Conservation (phyloP, 2,329 filamentous ascomycete genomes). For the Pseudogymnoascus sp. region DNA sequence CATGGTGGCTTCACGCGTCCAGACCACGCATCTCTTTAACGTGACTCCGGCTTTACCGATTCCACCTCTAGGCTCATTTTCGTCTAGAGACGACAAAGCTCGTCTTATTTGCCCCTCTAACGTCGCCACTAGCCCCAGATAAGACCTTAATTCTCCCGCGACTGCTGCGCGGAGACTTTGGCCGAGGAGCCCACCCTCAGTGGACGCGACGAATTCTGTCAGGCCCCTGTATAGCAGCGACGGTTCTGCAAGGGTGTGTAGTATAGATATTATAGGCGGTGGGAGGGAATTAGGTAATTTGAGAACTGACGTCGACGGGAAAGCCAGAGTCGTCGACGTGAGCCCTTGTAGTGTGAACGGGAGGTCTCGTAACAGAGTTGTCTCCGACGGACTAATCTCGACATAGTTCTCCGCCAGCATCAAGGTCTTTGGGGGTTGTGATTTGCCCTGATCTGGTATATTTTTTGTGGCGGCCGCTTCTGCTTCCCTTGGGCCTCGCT, state of each 20-base stretch:
- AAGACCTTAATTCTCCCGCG: slow-evolving; percentile 76
- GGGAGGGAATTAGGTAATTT: slow-evolving; percentile 75
- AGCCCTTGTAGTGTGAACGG: slow-evolving; percentile 91
- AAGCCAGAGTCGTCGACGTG: slow-evolving; percentile 77
- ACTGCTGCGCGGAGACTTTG: slow-evolving; percentile 90
- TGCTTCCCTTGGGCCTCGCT: slow-evolving; percentile 28
- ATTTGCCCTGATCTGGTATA: slow-evolving; percentile 22
- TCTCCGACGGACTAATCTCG: slow-evolving; percentile 56
- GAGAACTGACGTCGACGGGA: slow-evolving; percentile 61
- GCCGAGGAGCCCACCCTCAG: slow-evolving; percentile 75
- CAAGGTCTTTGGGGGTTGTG: slow-evolving; percentile 42
- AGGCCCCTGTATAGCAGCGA: slow-evolving; percentile 84
- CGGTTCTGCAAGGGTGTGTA: slow-evolving; percentile 87
- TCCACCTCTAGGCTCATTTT: slow-evolving; percentile 58
- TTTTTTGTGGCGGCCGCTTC: slow-evolving; percentile 25
- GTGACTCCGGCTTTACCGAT: slow-evolving; percentile 87
- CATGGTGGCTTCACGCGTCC: slow-evolving; percentile 96
- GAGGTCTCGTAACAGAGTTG: slow-evolving; percentile 66
- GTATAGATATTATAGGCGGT: slow-evolving; percentile 73
- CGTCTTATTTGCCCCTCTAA: slow-evolving; percentile 86
- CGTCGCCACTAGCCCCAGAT: slow-evolving; percentile 83
- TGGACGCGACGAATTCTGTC: slow-evolving; percentile 72
- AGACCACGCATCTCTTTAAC: slow-evolving; percentile 89
- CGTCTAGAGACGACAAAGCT: slow-evolving; percentile 68
- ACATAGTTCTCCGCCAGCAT: slow-evolving; percentile 51